Conservation (phyloP, 2,329 filamentous ascomycete genomes). For the Massarina eburnea region DNA sequence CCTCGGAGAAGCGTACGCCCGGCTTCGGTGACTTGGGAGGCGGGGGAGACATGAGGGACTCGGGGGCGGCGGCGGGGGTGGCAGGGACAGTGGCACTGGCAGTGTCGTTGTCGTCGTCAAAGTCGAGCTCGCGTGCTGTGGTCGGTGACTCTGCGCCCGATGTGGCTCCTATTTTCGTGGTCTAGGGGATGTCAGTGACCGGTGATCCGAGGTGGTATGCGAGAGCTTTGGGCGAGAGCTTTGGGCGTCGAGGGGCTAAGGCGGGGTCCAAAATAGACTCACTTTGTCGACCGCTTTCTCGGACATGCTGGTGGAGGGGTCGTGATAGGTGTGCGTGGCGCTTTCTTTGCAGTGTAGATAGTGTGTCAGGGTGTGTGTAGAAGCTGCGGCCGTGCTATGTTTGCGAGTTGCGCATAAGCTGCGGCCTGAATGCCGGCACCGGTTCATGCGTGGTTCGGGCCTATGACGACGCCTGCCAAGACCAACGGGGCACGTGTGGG, state of each 20-base stretch:
- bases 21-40: conserved; percentile 46
- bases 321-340: background rate
- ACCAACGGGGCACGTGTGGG: background rate
- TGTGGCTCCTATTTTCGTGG: conserved; percentile 40
- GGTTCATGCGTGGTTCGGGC: conserved; percentile 5
- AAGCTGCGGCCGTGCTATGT: background rate
- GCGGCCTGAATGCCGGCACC: no score
- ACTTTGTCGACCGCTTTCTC: conserved; percentile 37
- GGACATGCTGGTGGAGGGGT: conserved; percentile 13
- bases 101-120: conserved; percentile 58
- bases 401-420: conserved; percentile 11
- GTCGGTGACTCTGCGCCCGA: conserved; percentile 54
- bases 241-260: conserved; percentile 25
- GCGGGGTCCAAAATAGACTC: conserved; percentile 9
- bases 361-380: background rate
- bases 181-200: no score
- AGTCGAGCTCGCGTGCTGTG: conserved; percentile 59
- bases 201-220: conserved; percentile 11
- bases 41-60: conserved; percentile 43
- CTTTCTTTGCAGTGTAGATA: background rate
- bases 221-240: conserved; percentile 4
- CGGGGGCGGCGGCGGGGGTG: conserved; percentile 43
- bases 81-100: conserved; percentile 20
- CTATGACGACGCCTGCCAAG: conserved; percentile 17
- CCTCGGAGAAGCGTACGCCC: conserved; percentile 51